These are phyloP conservation scores for Arthrobotrys megalospora DNA, from an alignment of 2,329 filamentous ascomycete species.

Conservation along the genomic window DNA sequence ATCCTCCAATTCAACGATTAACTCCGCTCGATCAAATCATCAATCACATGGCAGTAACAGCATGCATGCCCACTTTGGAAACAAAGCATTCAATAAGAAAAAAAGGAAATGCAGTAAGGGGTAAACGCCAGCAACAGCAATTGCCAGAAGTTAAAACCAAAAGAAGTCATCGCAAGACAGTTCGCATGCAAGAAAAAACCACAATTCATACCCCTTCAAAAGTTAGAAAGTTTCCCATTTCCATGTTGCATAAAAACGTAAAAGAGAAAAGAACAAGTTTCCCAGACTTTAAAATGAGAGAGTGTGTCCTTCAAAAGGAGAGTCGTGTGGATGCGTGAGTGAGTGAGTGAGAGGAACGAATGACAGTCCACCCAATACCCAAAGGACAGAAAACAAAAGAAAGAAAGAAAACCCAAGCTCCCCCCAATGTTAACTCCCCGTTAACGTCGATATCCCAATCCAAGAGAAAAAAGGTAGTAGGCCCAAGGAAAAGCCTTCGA, in stretches of 20 bases:
- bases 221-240: slow-evolving; percentile 5
- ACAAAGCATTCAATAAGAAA: background rate
- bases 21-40: no score
- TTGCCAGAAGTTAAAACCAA: background rate
- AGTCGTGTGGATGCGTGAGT: background rate
- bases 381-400: background rate
- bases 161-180: background rate
- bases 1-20: no score
- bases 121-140: slow-evolving; percentile 14
- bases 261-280: background rate
- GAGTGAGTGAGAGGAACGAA: background rate
- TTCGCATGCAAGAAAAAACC: background rate
- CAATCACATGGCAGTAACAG: no score
- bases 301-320: background rate
- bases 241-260: background rate
- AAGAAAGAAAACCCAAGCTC: slow-evolving; percentile 15
- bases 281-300: background rate
- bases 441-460: slow-evolving; percentile 1
- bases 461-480: background rate
- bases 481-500: background rate
- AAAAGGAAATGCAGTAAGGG: background rate
- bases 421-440: slow-evolving; percentile 22
- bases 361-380: background rate
- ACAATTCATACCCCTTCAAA: background rate
- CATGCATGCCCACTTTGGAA: background rate